Evolutionary conservation across 768 basidiomycete species (phyloP), one percentile per base, ranked within the genome.

Genomic region (Scleroderma citrinum): DNA sequence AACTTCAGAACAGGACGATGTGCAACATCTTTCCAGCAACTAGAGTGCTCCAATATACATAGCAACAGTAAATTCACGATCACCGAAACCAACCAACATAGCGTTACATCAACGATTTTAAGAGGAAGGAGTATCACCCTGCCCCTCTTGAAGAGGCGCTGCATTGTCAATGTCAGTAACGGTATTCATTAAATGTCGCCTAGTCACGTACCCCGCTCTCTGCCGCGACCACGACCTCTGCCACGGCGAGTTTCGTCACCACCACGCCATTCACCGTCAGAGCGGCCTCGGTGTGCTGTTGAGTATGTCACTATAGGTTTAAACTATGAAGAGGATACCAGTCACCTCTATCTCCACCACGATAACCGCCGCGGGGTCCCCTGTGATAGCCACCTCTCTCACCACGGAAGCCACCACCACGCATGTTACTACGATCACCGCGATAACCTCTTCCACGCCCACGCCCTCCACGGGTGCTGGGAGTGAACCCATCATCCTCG

Each of bases 401-500:
- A 34, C 74, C 74, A 45, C 75, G 72, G 61, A 63, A 71, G 24
- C 72, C 71, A 53, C 4, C 3, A 7, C 71, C 73, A 13, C 72
- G 68, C 46, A 50, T 56, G 20, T 62, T 58, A 43, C 75, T 75
- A 44, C 73, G 71, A 49, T 69, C 72, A 43, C 73, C 71, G 40
- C 72, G 68, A 49, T 59, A 55, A 24, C 68, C 69, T 51, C 75
- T 73, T 45, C 71, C 69, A 35, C 74, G 71, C 38, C 78, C 76
- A 45, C 78, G 74, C 36, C 75, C 74, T 43, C 74, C 73, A 7
- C 79, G 65, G 5, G 40, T 23, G 14, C 75, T 60, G 46, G 71
- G 71, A 2, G 65, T 76, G 60, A 87, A 88, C 5, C 85, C 85
- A 32, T 87, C 85, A 3, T 83, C 81, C 42, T 80, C 83, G 7